Evolutionary conservation across 371 early-diverging fungal species (phyloP).

Genomic region (Apophysomyces elegans): DNA sequence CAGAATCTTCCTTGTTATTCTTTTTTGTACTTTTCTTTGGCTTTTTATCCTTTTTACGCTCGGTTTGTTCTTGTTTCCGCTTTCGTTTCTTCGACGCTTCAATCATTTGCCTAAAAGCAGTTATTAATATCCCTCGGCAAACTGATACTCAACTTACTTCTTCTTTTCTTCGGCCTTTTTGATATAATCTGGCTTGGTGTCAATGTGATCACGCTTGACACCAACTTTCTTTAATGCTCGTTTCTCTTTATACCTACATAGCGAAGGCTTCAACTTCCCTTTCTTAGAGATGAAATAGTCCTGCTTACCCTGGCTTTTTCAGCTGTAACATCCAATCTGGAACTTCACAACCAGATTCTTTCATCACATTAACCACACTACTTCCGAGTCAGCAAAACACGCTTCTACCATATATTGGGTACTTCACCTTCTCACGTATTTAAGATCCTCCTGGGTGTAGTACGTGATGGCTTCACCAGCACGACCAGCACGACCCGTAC

Average conservation of each 20-base stretch:
- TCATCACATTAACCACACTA: constrained; percentile 95
- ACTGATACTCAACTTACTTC: constrained; percentile 25
- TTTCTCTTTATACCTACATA: constrained; percentile 28
- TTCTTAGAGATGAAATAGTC: neutral
- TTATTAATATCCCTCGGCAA: neutral
- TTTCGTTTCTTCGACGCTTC: constrained; percentile 47
- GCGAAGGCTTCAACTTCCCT: neutral
- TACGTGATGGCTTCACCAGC: constrained; percentile 83
- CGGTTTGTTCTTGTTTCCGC: constrained; percentile 24
- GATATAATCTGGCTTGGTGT: constrained; percentile 39
- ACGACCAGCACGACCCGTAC: constrained; percentile 93
- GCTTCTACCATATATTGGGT: constrained; percentile 19
- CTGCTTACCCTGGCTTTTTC: constrained; percentile 69
- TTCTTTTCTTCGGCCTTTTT: constrained; percentile 29
- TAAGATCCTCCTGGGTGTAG: constrained; percentile 93
- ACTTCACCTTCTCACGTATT: constrained; percentile 75
- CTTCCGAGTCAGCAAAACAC: constrained; percentile 16
- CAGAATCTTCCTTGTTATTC: neutral
- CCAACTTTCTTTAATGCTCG: constrained; percentile 30
- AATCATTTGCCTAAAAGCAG: constrained; percentile 36
- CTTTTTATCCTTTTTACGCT: constrained; percentile 28
- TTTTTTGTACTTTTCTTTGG: constrained; percentile 9
- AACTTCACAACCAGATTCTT: constrained; percentile 92
- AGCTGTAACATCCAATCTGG: constrained; percentile 96
- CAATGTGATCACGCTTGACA: constrained; percentile 36